These are phyloP conservation scores for Chytriomyces sp. DNA, from an alignment of 192 early-diverging fungal genomes.

Conservation along the genomic window DNA sequence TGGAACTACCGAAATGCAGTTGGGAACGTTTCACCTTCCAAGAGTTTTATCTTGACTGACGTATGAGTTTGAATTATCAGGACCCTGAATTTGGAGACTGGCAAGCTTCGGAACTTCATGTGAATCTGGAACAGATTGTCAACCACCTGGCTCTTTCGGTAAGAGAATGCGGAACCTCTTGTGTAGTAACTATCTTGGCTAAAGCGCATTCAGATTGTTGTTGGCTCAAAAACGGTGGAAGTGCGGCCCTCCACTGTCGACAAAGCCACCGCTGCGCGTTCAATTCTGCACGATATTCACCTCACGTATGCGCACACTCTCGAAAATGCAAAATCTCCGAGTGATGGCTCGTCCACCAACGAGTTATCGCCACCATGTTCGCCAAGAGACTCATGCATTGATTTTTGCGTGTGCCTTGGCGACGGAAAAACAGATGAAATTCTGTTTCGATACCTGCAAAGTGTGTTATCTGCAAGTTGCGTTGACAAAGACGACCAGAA, in stretches of 20 bases:
- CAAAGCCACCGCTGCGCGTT: constrained; percentile 85
- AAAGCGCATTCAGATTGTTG: constrained; percentile 68
- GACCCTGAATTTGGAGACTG: constrained; percentile 88
- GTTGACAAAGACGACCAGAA: constrained; percentile 43
- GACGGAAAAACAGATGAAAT: constrained; percentile 96
- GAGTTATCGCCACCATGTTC: neutral
- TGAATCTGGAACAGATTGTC: constrained; percentile 95
- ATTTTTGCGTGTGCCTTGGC: constrained; percentile 85
- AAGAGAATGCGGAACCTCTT: constrained; percentile 19
- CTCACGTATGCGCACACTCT: neutral
- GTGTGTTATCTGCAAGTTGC: constrained; percentile 34
- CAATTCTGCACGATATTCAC: constrained; percentile 83
- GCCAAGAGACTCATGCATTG: constrained; percentile 34
- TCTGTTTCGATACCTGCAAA: constrained; percentile 71
- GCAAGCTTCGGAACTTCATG: constrained; percentile 97
- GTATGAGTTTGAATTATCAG: constrained; percentile 9
- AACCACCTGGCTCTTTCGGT: constrained; percentile 89
- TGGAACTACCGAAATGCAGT: constrained; percentile 96
- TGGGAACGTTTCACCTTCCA: too few relatives aligned
- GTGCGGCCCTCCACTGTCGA: constrained; percentile 91
- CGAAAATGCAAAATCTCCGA: neutral
- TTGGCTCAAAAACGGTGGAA: constrained; percentile 97
- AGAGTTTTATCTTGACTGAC: constrained; percentile 79
- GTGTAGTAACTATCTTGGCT: neutral
- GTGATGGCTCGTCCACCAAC: constrained; percentile 4